Evolutionary conservation across 345 rosid species (phyloP), one percentile per base, ranked within the genome.

Genomic region (Aegle marmelos): DNA sequence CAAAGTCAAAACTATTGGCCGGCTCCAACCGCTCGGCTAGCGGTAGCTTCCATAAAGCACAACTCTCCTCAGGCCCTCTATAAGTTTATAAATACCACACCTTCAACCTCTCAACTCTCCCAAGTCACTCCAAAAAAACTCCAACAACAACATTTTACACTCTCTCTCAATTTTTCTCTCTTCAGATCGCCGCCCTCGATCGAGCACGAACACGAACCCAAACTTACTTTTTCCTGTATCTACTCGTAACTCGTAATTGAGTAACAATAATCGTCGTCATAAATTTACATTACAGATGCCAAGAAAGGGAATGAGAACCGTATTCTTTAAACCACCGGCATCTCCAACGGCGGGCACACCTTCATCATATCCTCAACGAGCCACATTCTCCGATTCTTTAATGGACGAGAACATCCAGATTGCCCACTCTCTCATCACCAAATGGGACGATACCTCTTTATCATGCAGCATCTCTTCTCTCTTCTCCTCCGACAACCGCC

Each of bases 321-420:
- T 80, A 5, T 70, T 83, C 60, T 75, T 56, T 56, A 81, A 82
- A 22, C 70, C 88, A 11, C 67, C 88, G 2, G 61, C 87, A 1
- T 59, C 83, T 45, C 56, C 83, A 50, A 62, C 73, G 58, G 70
- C 77, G 80, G 33, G 70, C 50, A 85, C 88, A 1, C 90, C 89
- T 1, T 76, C 88, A 2, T 25, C 75, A 1, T 66, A 86, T 5
- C 85, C 87, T 37, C 77, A 28, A 41, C 86, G 70, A 71, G 84
- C 65, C 70, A 86, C 88, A 33, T 86, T 92, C 78, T 88, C 93
- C 22, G 91, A 89, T 4, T 81, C 97, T 45, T 64, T 88, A 1
- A 68, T 89, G 41, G 85, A 84, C 5, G 93, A 90, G 72, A 86
- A 88, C 83, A 75, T 92, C 45, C 85, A 86, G 37, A 56, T 37